phyloP scores from a whole-genome alignment of 1,284 basidiomycete genomes.

The Irpex lacteus region DNA sequence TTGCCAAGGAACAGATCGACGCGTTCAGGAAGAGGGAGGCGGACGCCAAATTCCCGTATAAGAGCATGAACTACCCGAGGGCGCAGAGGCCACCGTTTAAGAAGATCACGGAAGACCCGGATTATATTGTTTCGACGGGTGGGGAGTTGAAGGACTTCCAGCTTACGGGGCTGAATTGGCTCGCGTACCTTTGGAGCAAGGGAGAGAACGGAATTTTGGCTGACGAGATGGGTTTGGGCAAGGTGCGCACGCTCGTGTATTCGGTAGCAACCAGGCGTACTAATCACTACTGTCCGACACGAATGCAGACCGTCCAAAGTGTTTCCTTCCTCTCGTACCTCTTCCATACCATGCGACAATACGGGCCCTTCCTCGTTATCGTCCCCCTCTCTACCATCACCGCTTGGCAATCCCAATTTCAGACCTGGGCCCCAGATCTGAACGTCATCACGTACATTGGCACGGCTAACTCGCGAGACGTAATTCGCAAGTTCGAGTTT shows the following conservation, averaged over 20 bases:
- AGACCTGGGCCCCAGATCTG: slow-evolving; percentile 93
- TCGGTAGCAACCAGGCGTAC: not conserved
- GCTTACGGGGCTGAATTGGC: slow-evolving; percentile 97
- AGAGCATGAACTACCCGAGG: slow-evolving; percentile 71
- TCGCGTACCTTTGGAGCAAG: slow-evolving; percentile 93
- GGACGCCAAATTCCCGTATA: slow-evolving; percentile 83
- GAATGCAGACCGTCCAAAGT: slow-evolving; percentile 84
- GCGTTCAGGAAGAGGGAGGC: slow-evolving; percentile 79
- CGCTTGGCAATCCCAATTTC: slow-evolving; percentile 97
- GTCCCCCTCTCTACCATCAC: slow-evolving; percentile 98
- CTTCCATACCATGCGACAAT: slow-evolving; percentile 91
- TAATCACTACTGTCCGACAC: slow-evolving; percentile 5
- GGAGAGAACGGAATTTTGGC: slow-evolving; percentile 97
- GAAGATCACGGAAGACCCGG: slow-evolving; percentile 89
- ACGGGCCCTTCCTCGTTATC: slow-evolving; percentile 96
- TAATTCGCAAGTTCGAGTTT: slow-evolving; percentile 93
- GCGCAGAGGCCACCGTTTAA: slow-evolving; percentile 79
- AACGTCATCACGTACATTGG: slow-evolving; percentile 98
- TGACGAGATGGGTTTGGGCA: slow-evolving; percentile 99
- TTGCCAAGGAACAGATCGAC: slow-evolving; percentile 75
- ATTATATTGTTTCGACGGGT: slow-evolving; percentile 78
- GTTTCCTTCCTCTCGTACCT: slow-evolving; percentile 95
- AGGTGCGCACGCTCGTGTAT: slow-evolving; percentile 46
- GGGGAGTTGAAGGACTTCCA: slow-evolving; percentile 97
- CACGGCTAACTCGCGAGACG: slow-evolving; percentile 82